Conservation (phyloP, 805 yeast genomes). For the Myxozyma neotropica region DNA sequence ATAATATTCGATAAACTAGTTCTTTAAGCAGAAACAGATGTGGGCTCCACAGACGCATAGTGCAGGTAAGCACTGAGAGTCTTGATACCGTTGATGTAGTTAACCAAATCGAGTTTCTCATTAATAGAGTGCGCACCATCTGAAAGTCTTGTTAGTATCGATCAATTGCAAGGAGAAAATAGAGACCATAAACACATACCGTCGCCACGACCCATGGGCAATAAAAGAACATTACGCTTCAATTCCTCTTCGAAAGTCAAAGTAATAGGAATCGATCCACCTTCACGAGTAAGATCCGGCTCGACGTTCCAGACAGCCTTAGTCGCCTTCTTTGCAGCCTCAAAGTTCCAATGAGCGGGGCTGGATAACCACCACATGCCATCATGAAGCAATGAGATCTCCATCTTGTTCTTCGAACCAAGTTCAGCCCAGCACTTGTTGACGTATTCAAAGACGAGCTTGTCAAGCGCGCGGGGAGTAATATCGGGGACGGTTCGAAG, state of each 20-base stretch:
- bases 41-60: conserved; percentile 52
- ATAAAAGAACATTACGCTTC: conserved; percentile 79
- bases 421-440: conserved; percentile 65
- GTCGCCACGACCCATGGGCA: conserved; percentile 99
- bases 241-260: conserved; percentile 86
- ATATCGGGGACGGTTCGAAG: conserved; percentile 97
- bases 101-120: conserved; percentile 85
- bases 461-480: conserved; percentile 73
- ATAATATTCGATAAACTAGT: not conserved
- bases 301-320: conserved; percentile 91
- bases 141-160: not conserved
- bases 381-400: conserved; percentile 81
- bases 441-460: conserved; percentile 73
- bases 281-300: conserved; percentile 98
- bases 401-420: conserved; percentile 73
- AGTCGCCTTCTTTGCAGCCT: conserved; percentile 94
- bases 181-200: conserved; percentile 45
- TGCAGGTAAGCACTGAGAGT: conserved; percentile 92
- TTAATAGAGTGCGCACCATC: conserved; percentile 97
- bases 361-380: conserved; percentile 97
- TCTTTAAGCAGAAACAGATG: conserved; percentile 5
- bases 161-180: not conserved
- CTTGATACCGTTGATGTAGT: conserved; percentile 92
- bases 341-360: conserved; percentile 88
- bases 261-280: conserved; percentile 98